Evolutionary conservation across 805 yeast species (phyloP).

Genomic region (Wickerhamiella australiensis): DNA sequence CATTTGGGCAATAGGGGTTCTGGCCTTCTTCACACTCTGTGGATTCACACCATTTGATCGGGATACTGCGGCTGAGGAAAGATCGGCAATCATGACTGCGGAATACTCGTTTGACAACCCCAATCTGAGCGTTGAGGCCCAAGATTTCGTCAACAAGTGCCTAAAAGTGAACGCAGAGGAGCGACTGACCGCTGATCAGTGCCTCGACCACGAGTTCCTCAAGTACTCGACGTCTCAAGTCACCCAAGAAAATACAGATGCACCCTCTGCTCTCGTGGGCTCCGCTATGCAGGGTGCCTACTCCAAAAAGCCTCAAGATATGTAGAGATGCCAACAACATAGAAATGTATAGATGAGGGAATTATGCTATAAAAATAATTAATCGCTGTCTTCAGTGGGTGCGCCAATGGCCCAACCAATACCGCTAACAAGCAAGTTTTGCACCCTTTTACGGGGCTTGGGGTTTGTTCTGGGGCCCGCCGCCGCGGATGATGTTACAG

Average conservation of each 20-base stretch:
- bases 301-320: neutral
- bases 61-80: slow-evolving; percentile 55
- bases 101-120: slow-evolving; percentile 45
- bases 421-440: slow-evolving; percentile 10
- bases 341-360: neutral
- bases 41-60: slow-evolving; percentile 74
- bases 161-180: slow-evolving; percentile 35
- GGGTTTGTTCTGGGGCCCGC: neutral
- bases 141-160: slow-evolving; percentile 46
- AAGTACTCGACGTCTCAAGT: slow-evolving; percentile 12
- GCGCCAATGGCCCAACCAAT: slow-evolving; percentile 12
- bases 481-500: neutral
- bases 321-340: neutral
- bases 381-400: neutral
- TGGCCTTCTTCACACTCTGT: slow-evolving; percentile 54
- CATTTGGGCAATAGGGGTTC: slow-evolving; percentile 67
- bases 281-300: slow-evolving; percentile 28
- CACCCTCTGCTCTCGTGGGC: slow-evolving; percentile 22
- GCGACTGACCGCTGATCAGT: slow-evolving; percentile 38
- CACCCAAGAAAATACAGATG: slow-evolving; percentile 1
- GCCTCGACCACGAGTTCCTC: slow-evolving; percentile 38
- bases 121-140: slow-evolving; percentile 40
- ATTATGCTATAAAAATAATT: no score
- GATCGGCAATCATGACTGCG: slow-evolving; percentile 45
- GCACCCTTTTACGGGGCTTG: slow-evolving; percentile 5